Evolutionary conservation across 2,329 filamentous ascomycete genomes (phyloP), one percentile per base, ranked within the genome.

Genomic region (Coniochaeta sp.): DNA sequence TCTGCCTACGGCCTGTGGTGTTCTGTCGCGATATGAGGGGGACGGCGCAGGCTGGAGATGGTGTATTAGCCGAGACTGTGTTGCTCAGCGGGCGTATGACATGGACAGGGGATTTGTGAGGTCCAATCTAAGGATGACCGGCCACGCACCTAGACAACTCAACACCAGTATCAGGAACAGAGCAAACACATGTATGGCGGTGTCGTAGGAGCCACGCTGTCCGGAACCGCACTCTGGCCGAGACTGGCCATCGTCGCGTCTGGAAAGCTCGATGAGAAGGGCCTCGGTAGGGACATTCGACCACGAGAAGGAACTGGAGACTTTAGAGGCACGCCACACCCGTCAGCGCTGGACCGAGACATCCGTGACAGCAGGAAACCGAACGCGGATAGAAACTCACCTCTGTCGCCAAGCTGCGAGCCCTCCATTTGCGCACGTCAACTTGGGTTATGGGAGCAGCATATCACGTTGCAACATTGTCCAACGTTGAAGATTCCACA

Each of bases 131-230:
- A 22, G 36, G 54, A n/a, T 28, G 16, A 26, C 16, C 34, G 52
- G 26, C 14, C 33, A 60, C 77, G 59, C 76, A 86, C 83, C 77
- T 28, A 83, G 66, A 1, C 81, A 84, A 73, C 85, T 87, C 60
- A 90, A 70, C 0, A 74, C 68, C 58, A 90, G 75, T 60, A 90
- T 89, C 43, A 90, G 74, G 61, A 89, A 77, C 60, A 91, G 73
- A 50, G 88, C 88, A 67, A 86, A 82, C 58, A 90, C 81, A 70
- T 91, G 88, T 47, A 87, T 75, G 1, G 81, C 76, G 0, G 85
- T 88, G 64, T 90, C 86, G 72, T 91, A 91, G 64, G 74, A 72
- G 26, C 81, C 83, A 61, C 73, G 73, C 58, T 79, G 74, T 57
- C 77, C 77, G 5, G 79, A 80, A 38, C 83, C 83, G 65, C 83